Evolutionary conservation across 1,139 yeast genomes (phyloP), one percentile per base, ranked within the genome.

Genomic region (Scheffersomyces lignicola): DNA sequence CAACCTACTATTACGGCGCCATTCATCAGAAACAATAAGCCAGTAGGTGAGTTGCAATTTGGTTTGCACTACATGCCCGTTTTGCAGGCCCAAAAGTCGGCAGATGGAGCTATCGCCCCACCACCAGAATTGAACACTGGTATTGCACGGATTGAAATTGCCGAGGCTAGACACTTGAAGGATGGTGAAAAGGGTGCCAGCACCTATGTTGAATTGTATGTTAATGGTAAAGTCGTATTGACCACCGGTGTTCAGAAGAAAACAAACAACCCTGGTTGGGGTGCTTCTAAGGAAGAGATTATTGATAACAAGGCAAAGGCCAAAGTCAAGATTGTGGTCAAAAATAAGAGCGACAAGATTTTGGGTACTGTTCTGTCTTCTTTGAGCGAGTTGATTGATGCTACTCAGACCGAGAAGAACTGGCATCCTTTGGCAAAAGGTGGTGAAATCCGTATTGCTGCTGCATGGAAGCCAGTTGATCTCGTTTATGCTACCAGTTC

Each of bases 71-170:
- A 76, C 65, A 80, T 81, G 73, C 95, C 95, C 32, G 83, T 92
- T 14, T 64, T 89, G 44, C 88, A 83, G 56, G 83, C 95, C 23
- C 73, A 77, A 37, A 74, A 73, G 45, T 75, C 82, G 48, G 89
- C 87, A 3, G 96, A 88, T 60, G 97, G 97, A 36, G 84, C 94
- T 7, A 69, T 75, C 33, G 83, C 79, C 47, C 90, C 95, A 32
- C 89, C 95, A 31, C 96, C 96, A 34, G 96, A 89, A 48, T 78
- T 88, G 58, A 89, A 88, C 60, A 87, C 97, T 13, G 98, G 98
- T 71, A 83, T 92, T 50, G 80, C 84, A 18, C 76, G 82, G 51
- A 58, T 84, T 39, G 70, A 66, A 38, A 54, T 78, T 32, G 48
- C 56, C n/a, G 78, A 71, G 42, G 81, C 78, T 16, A 70, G 81